Conservation (phyloP, 2,329 filamentous ascomycete genomes). For the Metarhizium robertsii region DNA sequence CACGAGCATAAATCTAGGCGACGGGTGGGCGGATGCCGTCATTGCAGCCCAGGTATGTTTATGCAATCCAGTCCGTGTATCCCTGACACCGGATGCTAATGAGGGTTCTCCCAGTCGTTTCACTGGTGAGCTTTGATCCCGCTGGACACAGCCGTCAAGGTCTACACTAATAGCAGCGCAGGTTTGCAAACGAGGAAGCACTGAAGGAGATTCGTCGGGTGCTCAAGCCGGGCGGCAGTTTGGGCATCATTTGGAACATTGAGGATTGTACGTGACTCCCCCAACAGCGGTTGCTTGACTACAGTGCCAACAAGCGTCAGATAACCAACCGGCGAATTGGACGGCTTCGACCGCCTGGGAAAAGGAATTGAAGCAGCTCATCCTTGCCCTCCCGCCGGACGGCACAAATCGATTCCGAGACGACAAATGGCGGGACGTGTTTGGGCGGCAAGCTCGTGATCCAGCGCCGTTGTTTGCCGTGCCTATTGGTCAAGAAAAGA, state of each 20-base stretch:
- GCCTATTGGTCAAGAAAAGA: slow-evolving; percentile 47
- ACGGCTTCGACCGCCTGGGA: slow-evolving; percentile 51
- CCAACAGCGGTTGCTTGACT: not conserved
- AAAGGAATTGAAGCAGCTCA: slow-evolving; percentile 48
- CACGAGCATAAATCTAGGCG: slow-evolving; percentile 42
- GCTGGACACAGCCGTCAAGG: not conserved
- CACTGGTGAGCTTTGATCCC: slow-evolving; percentile 38
- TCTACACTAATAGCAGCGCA: slow-evolving; percentile 15
- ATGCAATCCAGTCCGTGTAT: not conserved
- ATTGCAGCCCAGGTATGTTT: slow-evolving; percentile 56
- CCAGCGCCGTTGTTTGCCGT: slow-evolving; percentile 44
- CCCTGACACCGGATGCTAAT: slow-evolving; percentile 10
- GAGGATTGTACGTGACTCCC: slow-evolving; percentile 50
- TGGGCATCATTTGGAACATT: slow-evolving; percentile 66
- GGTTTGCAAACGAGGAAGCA: slow-evolving; percentile 58
- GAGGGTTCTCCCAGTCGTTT: slow-evolving; percentile 27
- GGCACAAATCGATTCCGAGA: slow-evolving; percentile 57
- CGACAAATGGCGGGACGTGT: slow-evolving; percentile 52
- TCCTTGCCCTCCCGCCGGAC: slow-evolving; percentile 42
- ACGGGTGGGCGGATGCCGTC: slow-evolving; percentile 54
- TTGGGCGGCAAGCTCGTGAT: slow-evolving; percentile 46
- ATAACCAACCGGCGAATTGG: slow-evolving; percentile 54
- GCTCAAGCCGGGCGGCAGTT: slow-evolving; percentile 46
- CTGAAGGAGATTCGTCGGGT: slow-evolving; percentile 59
- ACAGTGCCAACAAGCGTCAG: slow-evolving; percentile 23